Conservation (phyloP, 2,329 filamentous ascomycete genomes). For the Furcasterigmium sp. region DNA sequence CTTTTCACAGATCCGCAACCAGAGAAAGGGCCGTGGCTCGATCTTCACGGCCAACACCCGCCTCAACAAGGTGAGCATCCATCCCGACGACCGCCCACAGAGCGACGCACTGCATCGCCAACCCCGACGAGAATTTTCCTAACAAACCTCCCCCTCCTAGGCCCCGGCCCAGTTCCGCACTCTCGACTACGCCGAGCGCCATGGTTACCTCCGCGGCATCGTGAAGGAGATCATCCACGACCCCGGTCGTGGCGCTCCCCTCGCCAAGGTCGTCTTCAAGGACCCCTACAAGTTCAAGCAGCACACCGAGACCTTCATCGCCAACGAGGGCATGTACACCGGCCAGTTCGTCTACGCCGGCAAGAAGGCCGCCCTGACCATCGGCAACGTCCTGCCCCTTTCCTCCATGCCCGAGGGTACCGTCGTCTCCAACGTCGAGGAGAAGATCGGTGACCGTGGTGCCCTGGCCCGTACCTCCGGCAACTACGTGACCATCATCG, state of each 20-base stretch:
- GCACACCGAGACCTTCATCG: slow-evolving; percentile 98
- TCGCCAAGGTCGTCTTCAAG: slow-evolving; percentile 95
- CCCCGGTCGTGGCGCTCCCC: slow-evolving; percentile 93
- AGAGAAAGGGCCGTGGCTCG: slow-evolving; percentile 56
- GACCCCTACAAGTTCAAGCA: slow-evolving; percentile 98
- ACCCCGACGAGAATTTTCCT: slow-evolving; percentile 6
- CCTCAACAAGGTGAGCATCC: slow-evolving; percentile 86
- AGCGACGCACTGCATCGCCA: not conserved
- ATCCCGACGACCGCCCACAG: slow-evolving; percentile 22
- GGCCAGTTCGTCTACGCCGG: slow-evolving; percentile 99
- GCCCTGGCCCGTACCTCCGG: slow-evolving; percentile 93
- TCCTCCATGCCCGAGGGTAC: slow-evolving; percentile 97
- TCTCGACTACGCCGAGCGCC: slow-evolving; percentile 93
- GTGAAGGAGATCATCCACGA: slow-evolving; percentile 99
- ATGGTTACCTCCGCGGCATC: slow-evolving; percentile 95
- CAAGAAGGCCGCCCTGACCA: slow-evolving; percentile 94
- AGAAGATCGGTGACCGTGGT: slow-evolving; percentile 97
- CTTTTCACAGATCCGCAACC: slow-evolving; percentile 52
- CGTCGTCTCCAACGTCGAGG: slow-evolving; percentile 98
- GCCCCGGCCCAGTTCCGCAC: slow-evolving; percentile 79
- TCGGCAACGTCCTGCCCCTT: slow-evolving; percentile 96
- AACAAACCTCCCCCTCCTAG: slow-evolving; percentile 5
- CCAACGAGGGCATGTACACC: slow-evolving; percentile 99
- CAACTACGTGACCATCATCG: slow-evolving; percentile 98
- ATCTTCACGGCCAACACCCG: slow-evolving; percentile 73